phyloP scores from a whole-genome alignment of 2,329 filamentous ascomycete genomes.

The Madurella fahalii region DNA sequence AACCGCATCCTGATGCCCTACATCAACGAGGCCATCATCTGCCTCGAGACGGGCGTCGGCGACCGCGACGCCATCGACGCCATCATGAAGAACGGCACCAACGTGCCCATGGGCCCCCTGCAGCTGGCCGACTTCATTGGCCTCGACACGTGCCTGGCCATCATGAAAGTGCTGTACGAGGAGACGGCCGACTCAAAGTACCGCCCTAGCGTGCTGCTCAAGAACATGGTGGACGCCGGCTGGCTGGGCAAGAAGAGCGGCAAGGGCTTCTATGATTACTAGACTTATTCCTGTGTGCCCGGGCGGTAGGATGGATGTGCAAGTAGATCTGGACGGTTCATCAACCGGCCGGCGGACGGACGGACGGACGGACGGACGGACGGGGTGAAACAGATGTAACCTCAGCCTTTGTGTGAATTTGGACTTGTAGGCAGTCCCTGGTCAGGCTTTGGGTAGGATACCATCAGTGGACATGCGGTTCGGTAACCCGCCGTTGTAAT shows the following conservation, averaged over 20 bases:
- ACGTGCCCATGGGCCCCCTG: constrained; percentile 95
- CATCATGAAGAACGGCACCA: constrained; percentile 99
- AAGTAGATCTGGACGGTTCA: neutral
- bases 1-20: constrained; percentile 99
- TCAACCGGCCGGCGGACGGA: neutral
- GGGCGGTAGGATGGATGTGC: neutral
- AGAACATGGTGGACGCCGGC: constrained; percentile 96
- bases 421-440: neutral
- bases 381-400: neutral
- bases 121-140: constrained; percentile 96
- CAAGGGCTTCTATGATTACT: constrained; percentile 94
- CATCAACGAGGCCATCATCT: constrained; percentile 97
- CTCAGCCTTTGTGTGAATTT: neutral
- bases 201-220: constrained; percentile 77
- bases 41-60: constrained; percentile 88
- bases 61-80: constrained; percentile 86
- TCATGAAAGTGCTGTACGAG: constrained; percentile 90
- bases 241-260: constrained; percentile 98
- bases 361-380: neutral
- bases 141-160: constrained; percentile 89
- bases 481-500: constrained; percentile 1
- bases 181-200: constrained; percentile 97
- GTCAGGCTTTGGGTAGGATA: constrained; percentile 1
- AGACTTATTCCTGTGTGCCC: constrained; percentile 15
- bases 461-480: neutral